phyloP scores from a whole-genome alignment of 768 basidiomycete genomes.

The Leccinellum luteum region DNA sequence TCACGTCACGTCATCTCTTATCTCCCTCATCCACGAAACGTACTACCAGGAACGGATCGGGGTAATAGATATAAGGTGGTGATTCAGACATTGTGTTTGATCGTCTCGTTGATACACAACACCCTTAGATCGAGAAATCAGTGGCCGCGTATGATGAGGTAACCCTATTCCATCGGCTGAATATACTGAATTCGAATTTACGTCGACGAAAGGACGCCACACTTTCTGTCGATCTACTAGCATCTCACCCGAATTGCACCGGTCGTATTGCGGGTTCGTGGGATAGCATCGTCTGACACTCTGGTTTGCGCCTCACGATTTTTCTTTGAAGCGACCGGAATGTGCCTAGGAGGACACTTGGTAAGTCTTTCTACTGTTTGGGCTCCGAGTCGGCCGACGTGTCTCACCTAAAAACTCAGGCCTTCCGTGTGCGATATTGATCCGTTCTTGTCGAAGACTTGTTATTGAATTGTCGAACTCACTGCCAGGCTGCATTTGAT shows the following conservation, averaged over 20 bases:
- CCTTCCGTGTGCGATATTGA: constrained; percentile 44
- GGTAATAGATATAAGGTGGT: constrained; percentile 90
- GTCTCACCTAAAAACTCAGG: constrained; percentile 31
- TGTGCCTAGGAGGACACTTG: constrained; percentile 88
- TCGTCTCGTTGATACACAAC: constrained; percentile 1
- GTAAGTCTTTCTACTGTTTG: constrained; percentile 39
- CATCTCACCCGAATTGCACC: constrained; percentile 76
- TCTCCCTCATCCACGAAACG: no score
- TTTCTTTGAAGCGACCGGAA: constrained; percentile 64
- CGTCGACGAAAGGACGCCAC: constrained; percentile 61
- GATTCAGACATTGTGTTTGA: not conserved
- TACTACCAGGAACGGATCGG: constrained; percentile 67
- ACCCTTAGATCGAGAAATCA: constrained; percentile 80
- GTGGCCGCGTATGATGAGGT: constrained; percentile 89
- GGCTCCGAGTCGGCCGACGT: not conserved
- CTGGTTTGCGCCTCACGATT: constrained; percentile 1
- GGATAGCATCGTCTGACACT: no score
- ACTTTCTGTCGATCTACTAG: constrained; percentile 72
- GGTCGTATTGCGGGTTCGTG: constrained; percentile 44
- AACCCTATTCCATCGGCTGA: not conserved
- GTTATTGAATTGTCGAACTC: not conserved
- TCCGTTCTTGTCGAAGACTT: not conserved
- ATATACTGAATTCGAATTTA: not conserved
- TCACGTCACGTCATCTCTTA: no score
- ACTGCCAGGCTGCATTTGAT: constrained; percentile 80